Percentiles rank a stretch among this genome's conserved stretches.
Conservation (phyloP, 768 basidiomycete species). For the Xerocomellus intermedius region DNA sequence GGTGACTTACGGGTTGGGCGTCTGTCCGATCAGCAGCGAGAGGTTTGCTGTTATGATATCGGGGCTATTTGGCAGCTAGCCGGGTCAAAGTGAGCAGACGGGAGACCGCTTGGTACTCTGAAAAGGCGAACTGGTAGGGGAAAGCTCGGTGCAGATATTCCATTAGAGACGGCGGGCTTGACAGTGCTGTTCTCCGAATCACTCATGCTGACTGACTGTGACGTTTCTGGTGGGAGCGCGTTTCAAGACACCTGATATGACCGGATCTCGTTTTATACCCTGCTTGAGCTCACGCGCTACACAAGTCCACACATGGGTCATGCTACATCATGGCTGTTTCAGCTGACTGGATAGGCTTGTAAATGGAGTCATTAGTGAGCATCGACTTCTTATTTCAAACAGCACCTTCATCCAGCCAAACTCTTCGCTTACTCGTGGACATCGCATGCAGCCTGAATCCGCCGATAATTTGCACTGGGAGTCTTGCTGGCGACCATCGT, state of each 20-base stretch:
- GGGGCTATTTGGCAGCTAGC: constrained; percentile 46
- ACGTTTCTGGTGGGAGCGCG: not conserved
- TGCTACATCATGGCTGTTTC: no score
- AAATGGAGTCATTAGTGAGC: no score
- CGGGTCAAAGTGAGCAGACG: constrained; percentile 2
- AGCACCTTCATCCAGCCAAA: no score
- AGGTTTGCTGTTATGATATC: constrained; percentile 52
- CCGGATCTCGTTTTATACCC: constrained; percentile 8
- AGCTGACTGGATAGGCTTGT: not conserved
- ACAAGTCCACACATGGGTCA: no score
- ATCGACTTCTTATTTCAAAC: no score
- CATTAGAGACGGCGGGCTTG: constrained; percentile 38
- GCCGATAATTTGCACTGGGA: not conserved
- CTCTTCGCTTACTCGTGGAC: no score
- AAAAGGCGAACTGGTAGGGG: constrained; percentile 38
- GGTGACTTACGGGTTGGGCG: constrained; percentile 40
- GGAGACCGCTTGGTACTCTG: not conserved
- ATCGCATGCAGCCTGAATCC: not conserved
- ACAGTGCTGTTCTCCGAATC: constrained; percentile 3
- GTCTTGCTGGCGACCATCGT: not conserved
- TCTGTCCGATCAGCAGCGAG: constrained; percentile 37
- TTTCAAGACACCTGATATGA: not conserved
- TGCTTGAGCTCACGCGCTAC: not conserved
- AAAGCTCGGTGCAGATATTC: constrained; percentile 37
- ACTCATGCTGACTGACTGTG: constrained; percentile 7